Evolutionary conservation across 306 rosid species (phyloP).

Genomic region (Ziziphus jujuba): DNA sequence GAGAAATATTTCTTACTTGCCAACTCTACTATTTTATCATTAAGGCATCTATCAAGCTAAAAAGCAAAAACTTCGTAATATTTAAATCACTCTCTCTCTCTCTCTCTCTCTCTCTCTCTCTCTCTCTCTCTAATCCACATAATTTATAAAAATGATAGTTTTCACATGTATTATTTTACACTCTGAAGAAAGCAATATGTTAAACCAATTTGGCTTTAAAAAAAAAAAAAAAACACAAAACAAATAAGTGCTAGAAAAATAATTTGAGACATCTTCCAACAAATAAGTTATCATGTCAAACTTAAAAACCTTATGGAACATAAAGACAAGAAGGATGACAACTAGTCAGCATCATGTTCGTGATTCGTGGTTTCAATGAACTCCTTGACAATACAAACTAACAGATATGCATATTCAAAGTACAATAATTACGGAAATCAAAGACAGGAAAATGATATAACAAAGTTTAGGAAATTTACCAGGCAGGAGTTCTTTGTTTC

Average conservation of each 20-base stretch:
- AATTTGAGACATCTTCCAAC: neutral
- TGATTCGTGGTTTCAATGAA: neutral
- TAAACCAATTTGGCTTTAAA: neutral
- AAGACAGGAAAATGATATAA: neutral
- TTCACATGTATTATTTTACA: constrained; percentile 4
- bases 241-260: neutral
- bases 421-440: neutral
- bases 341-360: neutral
- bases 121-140: neutral
- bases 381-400: neutral
- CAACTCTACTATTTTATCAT: constrained; percentile 5
- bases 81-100: neutral
- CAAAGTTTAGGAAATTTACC: constrained; percentile 52
- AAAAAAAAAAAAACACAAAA: neutral
- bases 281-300: neutral
- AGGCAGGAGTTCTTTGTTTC: constrained; percentile 84
- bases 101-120: neutral
- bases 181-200: neutral
- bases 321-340: constrained; percentile 18
- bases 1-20: constrained; percentile 5
- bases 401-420: constrained; percentile 3
- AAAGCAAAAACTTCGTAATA: too few species aligned
- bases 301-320: neutral
- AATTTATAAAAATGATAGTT: neutral
- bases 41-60: neutral